Percentiles rank a stretch among this genome's conserved stretches.
phyloP scores from a whole-genome alignment of 1,284 basidiomycete genomes.

The Xerocomus minutiporus region DNA sequence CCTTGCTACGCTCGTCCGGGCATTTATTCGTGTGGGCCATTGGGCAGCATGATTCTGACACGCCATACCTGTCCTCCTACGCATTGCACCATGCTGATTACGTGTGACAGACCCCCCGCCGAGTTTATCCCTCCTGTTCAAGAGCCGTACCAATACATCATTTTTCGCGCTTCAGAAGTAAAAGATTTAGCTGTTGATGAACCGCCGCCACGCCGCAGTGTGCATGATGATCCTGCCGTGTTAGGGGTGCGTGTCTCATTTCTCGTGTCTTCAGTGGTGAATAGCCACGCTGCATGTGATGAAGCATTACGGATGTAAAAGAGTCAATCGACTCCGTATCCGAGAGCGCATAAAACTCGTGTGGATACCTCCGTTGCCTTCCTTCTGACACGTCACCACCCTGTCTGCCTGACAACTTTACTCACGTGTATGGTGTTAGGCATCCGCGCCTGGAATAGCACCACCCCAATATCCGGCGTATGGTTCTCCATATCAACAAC shows the following conservation, averaged over 20 bases:
- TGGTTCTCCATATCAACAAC: slow-evolving; percentile 28
- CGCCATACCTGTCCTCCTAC: not conserved
- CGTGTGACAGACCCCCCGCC: slow-evolving; percentile 49
- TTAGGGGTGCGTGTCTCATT: slow-evolving; percentile 53
- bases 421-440: slow-evolving; percentile 24
- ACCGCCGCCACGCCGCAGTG: slow-evolving; percentile 50
- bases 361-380: slow-evolving; percentile 60
- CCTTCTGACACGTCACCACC: slow-evolving; percentile 41
- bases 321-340: slow-evolving; percentile 35
- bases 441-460: slow-evolving; percentile 33
- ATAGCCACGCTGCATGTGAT: slow-evolving; percentile 30
- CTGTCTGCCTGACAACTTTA: not conserved
- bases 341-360: slow-evolving; percentile 51
- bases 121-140: slow-evolving; percentile 74
- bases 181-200: slow-evolving; percentile 77
- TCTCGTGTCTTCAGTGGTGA: slow-evolving; percentile 2
- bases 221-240: slow-evolving; percentile 75
- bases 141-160: slow-evolving; percentile 77
- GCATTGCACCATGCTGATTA: slow-evolving; percentile 12
- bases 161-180: slow-evolving; percentile 79
- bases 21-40: slow-evolving; percentile 61
- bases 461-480: slow-evolving; percentile 32
- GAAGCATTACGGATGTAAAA: slow-evolving; percentile 52
- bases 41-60: too few species aligned
- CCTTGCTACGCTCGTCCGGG: slow-evolving; percentile 29